Conservation (phyloP, 2,329 filamentous ascomycete species). For the Aureobasidium sp. region DNA sequence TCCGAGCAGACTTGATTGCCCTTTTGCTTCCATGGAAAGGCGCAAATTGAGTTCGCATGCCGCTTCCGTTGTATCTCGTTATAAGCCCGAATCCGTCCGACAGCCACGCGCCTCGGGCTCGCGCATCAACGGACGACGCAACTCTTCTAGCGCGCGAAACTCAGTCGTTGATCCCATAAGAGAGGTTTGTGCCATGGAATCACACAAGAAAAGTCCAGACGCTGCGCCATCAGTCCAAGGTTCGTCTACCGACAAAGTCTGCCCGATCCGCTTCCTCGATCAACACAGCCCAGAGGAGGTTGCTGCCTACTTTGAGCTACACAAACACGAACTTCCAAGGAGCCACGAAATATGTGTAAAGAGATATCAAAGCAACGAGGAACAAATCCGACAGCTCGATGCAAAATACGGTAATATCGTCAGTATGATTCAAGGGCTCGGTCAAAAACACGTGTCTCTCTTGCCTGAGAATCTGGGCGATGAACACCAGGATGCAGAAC, state of each 20-base stretch:
- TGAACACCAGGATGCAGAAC: constrained; percentile 33
- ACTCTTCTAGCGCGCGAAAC: constrained; percentile 3
- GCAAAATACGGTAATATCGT: constrained; percentile 89
- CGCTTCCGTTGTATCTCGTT: constrained; percentile 33
- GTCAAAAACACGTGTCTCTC: constrained; percentile 80
- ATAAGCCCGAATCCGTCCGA: constrained; percentile 20
- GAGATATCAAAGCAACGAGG: constrained; percentile 78
- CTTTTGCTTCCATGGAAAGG: constrained; percentile 54
- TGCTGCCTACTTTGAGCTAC: constrained; percentile 84
- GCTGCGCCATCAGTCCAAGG: constrained; percentile 16
- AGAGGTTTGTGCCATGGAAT: constrained; percentile 25
- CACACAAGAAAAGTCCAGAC: constrained; percentile 11
- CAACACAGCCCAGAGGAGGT: constrained; percentile 90
- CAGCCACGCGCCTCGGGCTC: constrained; percentile 12
- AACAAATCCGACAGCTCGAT: constrained; percentile 79
- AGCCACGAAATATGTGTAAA: constrained; percentile 90
- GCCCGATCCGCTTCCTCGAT: constrained; percentile 86
- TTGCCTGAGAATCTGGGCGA: constrained; percentile 52
- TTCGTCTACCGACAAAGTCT: constrained; percentile 48
- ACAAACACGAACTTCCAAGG: constrained; percentile 89
- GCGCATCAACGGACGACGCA: constrained; percentile 7
- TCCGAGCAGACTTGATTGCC: constrained; percentile 71
- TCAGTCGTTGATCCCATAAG: constrained; percentile 28
- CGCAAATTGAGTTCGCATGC: constrained; percentile 31
- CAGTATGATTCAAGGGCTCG: constrained; percentile 88